phyloP scores from a whole-genome alignment of 495 filamentous ascomycete genomes.

The Penicillium odoratum region DNA sequence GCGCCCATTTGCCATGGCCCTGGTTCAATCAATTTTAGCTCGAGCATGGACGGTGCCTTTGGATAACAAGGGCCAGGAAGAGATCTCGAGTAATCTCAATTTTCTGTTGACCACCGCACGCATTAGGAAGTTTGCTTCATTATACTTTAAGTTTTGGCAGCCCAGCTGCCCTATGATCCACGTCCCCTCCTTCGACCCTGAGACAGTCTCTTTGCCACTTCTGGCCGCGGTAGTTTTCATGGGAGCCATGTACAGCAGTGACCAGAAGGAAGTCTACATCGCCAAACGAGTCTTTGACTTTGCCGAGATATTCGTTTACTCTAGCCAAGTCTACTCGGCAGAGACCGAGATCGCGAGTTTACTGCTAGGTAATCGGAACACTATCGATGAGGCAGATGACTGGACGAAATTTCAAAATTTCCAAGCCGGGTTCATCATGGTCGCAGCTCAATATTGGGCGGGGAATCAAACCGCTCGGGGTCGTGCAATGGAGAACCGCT shows the following conservation, averaged over 20 bases:
- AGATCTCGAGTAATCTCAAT: conserved; percentile 39
- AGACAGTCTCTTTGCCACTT: conserved; percentile 36
- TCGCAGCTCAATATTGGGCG: conserved; percentile 48
- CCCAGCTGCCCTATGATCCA: conserved; percentile 46
- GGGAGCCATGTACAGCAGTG: conserved; percentile 50
- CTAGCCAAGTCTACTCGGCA: conserved; percentile 40
- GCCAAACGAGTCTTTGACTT: conserved; percentile 48
- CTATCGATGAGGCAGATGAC: conserved; percentile 28
- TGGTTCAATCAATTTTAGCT: conserved; percentile 41
- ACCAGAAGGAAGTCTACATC: conserved; percentile 36
- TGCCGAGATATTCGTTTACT: conserved; percentile 48
- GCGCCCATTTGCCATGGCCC: conserved; percentile 34
- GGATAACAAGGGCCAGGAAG: conserved; percentile 39
- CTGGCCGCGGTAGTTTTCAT: conserved; percentile 43
- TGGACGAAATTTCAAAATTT: conserved; percentile 46
- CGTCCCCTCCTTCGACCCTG: conserved; percentile 39
- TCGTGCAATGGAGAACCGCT: conserved; percentile 47
- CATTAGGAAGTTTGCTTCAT: conserved; percentile 40
- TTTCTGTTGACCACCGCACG: conserved; percentile 43
- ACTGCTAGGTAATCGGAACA: conserved; percentile 25
- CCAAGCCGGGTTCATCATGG: conserved; percentile 46
- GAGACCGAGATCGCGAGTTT: conserved; percentile 41
- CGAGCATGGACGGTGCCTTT: conserved; percentile 39
- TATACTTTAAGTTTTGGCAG: conserved; percentile 52
- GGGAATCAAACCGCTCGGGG: conserved; percentile 40